Evolutionary conservation across 768 basidiomycete genomes (phyloP).

Genomic region (Phlebiopsis flavidoalba): DNA sequence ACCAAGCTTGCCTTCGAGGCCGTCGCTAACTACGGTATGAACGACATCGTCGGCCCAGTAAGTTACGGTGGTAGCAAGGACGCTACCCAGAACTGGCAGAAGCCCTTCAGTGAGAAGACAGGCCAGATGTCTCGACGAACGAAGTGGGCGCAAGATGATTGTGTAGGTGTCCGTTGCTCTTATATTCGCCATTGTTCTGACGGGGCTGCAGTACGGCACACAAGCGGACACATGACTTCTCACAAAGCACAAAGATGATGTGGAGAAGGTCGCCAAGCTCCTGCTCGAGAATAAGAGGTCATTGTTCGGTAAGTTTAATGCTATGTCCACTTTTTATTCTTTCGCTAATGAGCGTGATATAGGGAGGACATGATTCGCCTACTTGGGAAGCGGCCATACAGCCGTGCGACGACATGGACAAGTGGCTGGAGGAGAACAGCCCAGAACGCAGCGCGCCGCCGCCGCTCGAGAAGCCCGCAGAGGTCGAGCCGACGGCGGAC

Average conservation of each 20-base stretch:
- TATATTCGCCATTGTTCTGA: background rate
- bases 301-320: constrained; percentile 70
- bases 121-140: constrained; percentile 86
- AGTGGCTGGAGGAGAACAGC: constrained; percentile 85
- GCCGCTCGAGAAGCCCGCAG: constrained; percentile 40
- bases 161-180: constrained; percentile 37
- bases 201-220: constrained; percentile 57
- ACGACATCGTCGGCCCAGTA: constrained; percentile 88
- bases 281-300: constrained; percentile 94
- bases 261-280: constrained; percentile 89
- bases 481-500: constrained; percentile 27
- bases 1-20: constrained; percentile 97
- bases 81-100: constrained; percentile 85
- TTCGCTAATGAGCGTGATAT: constrained; percentile 2
- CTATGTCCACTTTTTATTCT: background rate
- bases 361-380: constrained; percentile 87
- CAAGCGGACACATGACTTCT: constrained; percentile 77
- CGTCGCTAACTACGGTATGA: constrained; percentile 97
- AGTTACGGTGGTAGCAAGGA: constrained; percentile 90
- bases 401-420: constrained; percentile 90
- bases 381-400: constrained; percentile 81
- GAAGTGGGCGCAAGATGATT: constrained; percentile 97
- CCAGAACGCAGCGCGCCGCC: constrained; percentile 58
- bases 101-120: constrained; percentile 97
- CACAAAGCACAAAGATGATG: constrained; percentile 75